A percentile compares a stretch with the other conserved stretches of the same genome.
These are phyloP conservation scores for Ophiocordyceps australis DNA, from an alignment of 2,329 filamentous ascomycete species.

Conservation along the genomic window DNA sequence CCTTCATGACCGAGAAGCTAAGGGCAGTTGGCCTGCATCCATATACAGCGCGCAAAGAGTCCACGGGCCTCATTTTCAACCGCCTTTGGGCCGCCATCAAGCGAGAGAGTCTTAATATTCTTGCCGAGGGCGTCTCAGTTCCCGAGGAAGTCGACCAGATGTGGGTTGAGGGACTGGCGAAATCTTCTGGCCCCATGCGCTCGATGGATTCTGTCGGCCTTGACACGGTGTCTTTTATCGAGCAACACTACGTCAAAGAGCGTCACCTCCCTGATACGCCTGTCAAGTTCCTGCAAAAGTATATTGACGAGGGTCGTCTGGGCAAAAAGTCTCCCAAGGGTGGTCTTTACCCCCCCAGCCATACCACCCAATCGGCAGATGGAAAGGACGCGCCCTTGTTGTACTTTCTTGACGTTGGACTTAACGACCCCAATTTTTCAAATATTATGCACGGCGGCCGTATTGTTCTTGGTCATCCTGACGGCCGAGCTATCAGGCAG, in stretches of 20 bases:
- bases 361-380: constrained; percentile 1
- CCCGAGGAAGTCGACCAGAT: constrained; percentile 30
- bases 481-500: constrained; percentile 1
- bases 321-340: constrained; percentile 23
- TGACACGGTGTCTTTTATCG: constrained; percentile 33
- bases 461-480: constrained; percentile 4
- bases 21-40: constrained; percentile 18
- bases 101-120: constrained; percentile 26
- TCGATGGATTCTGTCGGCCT: constrained; percentile 31
- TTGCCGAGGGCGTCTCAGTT: constrained; percentile 27
- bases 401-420: constrained; percentile 11
- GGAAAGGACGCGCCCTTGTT: constrained; percentile 4
- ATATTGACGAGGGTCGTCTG: constrained; percentile 24
- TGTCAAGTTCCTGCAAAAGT: constrained; percentile 24
- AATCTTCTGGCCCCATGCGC: constrained; percentile 4
- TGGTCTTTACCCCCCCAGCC: constrained; percentile 15
- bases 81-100: constrained; percentile 38
- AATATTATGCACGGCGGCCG: constrained; percentile 4
- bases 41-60: constrained; percentile 23
- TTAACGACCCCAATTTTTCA: constrained; percentile 2
- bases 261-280: constrained; percentile 21
- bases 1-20: constrained; percentile 21
- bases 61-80: constrained; percentile 35
- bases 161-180: constrained; percentile 21
- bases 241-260: constrained; percentile 31